These are phyloP conservation scores for Malassezia restricta DNA, from an alignment of 1,284 basidiomycete genomes.

Conservation along the genomic window DNA sequence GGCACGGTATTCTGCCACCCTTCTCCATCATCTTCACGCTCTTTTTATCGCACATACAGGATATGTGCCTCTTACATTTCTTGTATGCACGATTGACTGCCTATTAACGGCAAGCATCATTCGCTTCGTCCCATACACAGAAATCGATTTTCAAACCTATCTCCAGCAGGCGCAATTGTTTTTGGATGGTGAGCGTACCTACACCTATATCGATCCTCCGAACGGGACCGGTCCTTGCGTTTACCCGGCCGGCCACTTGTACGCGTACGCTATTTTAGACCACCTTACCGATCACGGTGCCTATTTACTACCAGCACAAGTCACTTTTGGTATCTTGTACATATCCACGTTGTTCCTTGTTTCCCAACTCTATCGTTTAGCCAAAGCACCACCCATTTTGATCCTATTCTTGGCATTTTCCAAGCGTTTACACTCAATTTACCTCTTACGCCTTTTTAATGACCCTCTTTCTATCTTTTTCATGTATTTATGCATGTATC, in stretches of 20 bases:
- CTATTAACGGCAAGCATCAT: slow-evolving; percentile 6
- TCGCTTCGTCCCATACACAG: slow-evolving; percentile 53
- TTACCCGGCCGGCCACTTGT: slow-evolving; percentile 86
- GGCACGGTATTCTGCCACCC: no score
- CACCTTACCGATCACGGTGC: slow-evolving; percentile 55
- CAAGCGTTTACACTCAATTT: slow-evolving; percentile 89
- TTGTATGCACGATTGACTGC: background rate
- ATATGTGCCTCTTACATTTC: background rate
- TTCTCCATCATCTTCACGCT: background rate
- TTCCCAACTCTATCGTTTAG: slow-evolving; percentile 25
- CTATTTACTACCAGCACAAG: slow-evolving; percentile 54
- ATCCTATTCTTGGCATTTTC: slow-evolving; percentile 67
- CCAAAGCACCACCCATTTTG: slow-evolving; percentile 44
- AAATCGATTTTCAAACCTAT: slow-evolving; percentile 94
- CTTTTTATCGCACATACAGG: background rate
- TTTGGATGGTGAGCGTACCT: slow-evolving; percentile 70
- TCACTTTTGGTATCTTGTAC: slow-evolving; percentile 25
- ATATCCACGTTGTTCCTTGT: slow-evolving; percentile 23
- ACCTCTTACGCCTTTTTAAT: slow-evolving; percentile 82
- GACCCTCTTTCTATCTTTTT: slow-evolving; percentile 72
- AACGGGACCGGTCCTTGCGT: slow-evolving; percentile 90
- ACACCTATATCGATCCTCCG: slow-evolving; percentile 57
- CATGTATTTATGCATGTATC: slow-evolving; percentile 48
- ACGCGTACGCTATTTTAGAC: slow-evolving; percentile 67
- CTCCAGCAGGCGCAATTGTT: slow-evolving; percentile 73